Conservation (phyloP, 495 filamentous ascomycete species). For the Xylaria longipes region DNA sequence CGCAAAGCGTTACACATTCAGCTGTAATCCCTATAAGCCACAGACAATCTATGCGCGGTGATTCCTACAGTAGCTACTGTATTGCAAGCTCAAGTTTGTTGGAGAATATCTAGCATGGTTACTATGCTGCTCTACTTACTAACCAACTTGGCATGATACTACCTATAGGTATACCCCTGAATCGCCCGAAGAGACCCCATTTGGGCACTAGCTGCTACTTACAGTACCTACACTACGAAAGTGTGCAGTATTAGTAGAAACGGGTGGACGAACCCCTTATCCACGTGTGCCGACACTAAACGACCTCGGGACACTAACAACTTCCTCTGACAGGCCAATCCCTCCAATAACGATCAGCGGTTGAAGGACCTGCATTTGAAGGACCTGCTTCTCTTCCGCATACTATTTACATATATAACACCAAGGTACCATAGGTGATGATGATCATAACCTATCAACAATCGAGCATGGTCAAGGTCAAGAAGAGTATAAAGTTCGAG, state of each 20-base stretch:
- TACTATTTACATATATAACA: neutral
- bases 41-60: neutral
- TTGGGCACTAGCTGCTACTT: constrained; percentile 1
- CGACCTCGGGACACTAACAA: neutral
- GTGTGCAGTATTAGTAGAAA: neutral
- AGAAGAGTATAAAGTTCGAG: neutral
- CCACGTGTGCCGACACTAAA: constrained; percentile 6
- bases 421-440: neutral
- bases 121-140: neutral
- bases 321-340: neutral
- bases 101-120: neutral
- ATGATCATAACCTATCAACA: neutral
- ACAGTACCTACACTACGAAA: neutral
- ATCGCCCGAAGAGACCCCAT: constrained; percentile 1
- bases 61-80: neutral
- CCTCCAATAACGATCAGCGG: constrained; percentile 10
- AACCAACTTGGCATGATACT: neutral
- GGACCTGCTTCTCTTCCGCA: neutral
- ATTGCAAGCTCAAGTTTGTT: neutral
- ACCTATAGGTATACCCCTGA: constrained; percentile 22
- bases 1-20: neutral
- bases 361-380: neutral
- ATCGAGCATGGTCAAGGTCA: neutral
- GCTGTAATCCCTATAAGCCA: neutral
- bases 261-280: constrained; percentile 18